Evolutionary conservation across 495 filamentous ascomycete genomes (phyloP), one percentile per base, ranked within the genome.

Genomic region (Penicillium egyptiacum): DNA sequence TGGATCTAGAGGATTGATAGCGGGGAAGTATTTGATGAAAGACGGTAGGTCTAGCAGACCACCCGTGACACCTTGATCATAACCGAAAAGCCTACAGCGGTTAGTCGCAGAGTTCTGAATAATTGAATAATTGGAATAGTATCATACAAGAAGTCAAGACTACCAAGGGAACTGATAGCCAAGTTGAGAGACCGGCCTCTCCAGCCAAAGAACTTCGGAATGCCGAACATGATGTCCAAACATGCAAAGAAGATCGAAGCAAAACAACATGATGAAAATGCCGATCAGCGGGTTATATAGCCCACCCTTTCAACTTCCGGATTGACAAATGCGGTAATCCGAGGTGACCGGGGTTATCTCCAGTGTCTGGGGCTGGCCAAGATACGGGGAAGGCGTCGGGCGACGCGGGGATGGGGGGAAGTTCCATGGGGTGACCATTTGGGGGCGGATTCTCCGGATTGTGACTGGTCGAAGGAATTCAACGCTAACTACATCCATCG

Each of bases 81-180:
- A 82, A 48, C 79, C 78, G 56, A 82, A 82, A 17, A 82, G 72
- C n/a, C 69, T 72, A n/a, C n/a, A 41, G 31, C 40, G 8, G 46
- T 59, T 42, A 57, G 56, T 47, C 44, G 41, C 25, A 2, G 44
- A 39, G 23, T 12, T 43, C n/a, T 7, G 1, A 16, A 16, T 17
- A 8, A 9, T n/a, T 17, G 5, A n/a, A 39, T 31, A 11, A 11
- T 31, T n/a, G n/a, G 30, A 16, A 16, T 39, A 17, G 10, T 20
- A 33, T 31, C 60, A 47, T 67, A 73, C 69, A 88, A 68, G 68
- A 90, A 90, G 72, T 88, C 86, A 52, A 84, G 79, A 65, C 86
- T 86, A 48, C 85, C 86, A 40, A 89, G 79, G 9, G 82, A 75
- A 57, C 83, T 85, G 48, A 90, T 84, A 41, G 83, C 85, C 63